These are phyloP conservation scores for Jackrogersella minutella DNA, from an alignment of 495 filamentous ascomycete genomes.

Conservation along the genomic window DNA sequence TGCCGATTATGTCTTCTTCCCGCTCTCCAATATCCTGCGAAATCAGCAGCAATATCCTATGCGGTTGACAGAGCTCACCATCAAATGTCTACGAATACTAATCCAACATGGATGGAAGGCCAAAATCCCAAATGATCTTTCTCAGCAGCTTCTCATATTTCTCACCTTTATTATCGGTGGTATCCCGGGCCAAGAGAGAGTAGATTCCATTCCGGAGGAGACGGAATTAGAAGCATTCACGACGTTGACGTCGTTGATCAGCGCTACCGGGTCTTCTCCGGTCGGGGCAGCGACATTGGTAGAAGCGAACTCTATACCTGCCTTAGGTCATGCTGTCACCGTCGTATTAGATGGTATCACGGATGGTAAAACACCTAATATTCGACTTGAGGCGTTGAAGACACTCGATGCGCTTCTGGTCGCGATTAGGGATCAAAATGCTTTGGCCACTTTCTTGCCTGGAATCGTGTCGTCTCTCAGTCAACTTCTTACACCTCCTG, in stretches of 20 bases:
- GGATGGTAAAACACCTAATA: conserved; percentile 64
- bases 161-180: conserved; percentile 82
- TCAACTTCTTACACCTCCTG: conserved; percentile 74
- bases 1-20: conserved; percentile 95
- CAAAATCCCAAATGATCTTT: conserved; percentile 70
- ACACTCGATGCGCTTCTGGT: conserved; percentile 69
- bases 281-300: conserved; percentile 54
- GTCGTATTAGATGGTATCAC: conserved; percentile 75
- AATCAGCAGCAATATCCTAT: conserved; percentile 74
- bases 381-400: conserved; percentile 71
- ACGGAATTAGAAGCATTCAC: conserved; percentile 63
- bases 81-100: conserved; percentile 76
- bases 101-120: conserved; percentile 79
- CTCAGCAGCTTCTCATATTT: conserved; percentile 84
- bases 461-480: conserved; percentile 85
- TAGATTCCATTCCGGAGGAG: conserved; percentile 69
- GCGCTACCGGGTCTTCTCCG: conserved; percentile 43
- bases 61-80: conserved; percentile 74
- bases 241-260: conserved; percentile 53
- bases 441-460: conserved; percentile 84
- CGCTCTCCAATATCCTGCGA: conserved; percentile 85
- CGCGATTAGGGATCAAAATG: conserved; percentile 71
- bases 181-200: conserved; percentile 60
- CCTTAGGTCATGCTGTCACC: conserved; percentile 85
- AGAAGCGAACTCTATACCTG: conserved; percentile 70